Evolutionary conservation across 495 filamentous ascomycete genomes (phyloP).

Genomic region (Talaromyces proteolyticus): DNA sequence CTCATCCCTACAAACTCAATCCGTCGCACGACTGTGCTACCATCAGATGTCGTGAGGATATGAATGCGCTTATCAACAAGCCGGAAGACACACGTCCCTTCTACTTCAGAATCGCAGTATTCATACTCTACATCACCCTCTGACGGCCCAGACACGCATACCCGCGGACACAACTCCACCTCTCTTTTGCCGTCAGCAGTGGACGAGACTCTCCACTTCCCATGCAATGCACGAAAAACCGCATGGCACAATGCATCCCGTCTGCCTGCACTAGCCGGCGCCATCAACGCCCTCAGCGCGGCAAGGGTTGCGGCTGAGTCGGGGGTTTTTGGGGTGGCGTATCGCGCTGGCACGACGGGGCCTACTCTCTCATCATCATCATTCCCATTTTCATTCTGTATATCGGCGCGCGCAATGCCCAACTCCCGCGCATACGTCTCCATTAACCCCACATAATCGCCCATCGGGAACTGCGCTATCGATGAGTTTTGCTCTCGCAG

Average conservation of each 20-base stretch:
- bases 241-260: slow-evolving; percentile 27
- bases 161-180: slow-evolving; percentile 50
- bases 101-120: not conserved
- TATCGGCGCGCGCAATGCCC: slow-evolving; percentile 16
- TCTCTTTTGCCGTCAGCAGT: slow-evolving; percentile 33
- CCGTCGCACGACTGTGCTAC: no score
- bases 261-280: not conserved
- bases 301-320: not conserved
- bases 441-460: slow-evolving; percentile 75
- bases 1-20: not conserved
- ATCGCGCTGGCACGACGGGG: slow-evolving; percentile 32
- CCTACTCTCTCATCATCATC: slow-evolving; percentile 12
- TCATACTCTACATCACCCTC: not conserved
- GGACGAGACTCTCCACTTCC: slow-evolving; percentile 58
- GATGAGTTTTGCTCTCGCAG: no score
- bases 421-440: slow-evolving; percentile 59
- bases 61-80: no score
- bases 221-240: slow-evolving; percentile 69
- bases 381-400: not conserved
- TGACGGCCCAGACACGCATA: not conserved
- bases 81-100: no score
- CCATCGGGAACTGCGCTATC: slow-evolving; percentile 70
- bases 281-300: not conserved
- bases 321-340: slow-evolving; percentile 10
- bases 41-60: no score